Evolutionary conservation across 352 stramenopile species (phyloP).

Genomic region (Phytopythium kandeliae): DNA sequence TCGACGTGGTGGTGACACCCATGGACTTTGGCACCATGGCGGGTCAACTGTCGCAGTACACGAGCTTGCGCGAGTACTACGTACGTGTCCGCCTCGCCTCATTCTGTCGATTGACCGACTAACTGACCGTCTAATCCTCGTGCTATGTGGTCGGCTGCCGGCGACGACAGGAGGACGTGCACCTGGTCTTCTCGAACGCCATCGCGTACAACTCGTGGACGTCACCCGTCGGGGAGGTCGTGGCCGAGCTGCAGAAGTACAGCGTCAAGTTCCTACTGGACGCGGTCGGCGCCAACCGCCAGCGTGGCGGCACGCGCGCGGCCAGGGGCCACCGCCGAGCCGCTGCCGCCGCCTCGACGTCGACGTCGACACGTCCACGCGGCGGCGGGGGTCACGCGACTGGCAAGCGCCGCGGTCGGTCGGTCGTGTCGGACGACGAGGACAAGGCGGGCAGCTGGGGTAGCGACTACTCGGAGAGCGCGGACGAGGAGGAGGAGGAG

Average conservation of each 20-base stretch:
- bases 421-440: conserved; percentile 35
- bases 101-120: background rate
- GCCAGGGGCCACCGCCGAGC: background rate
- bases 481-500: conserved; percentile 45
- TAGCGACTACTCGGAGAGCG: conserved; percentile 39
- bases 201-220: conserved; percentile 77
- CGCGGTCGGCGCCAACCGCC: conserved; percentile 32
- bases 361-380: conserved; percentile 15
- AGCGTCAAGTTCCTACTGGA: conserved; percentile 72
- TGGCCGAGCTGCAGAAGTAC: conserved; percentile 64
- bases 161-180: conserved; percentile 51
- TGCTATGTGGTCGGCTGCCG: background rate
- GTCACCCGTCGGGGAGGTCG: conserved; percentile 45
- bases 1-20: conserved; percentile 77
- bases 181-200: conserved; percentile 75
- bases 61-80: conserved; percentile 69
- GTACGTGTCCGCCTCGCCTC: no score
- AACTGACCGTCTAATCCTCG: background rate
- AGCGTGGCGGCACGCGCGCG: conserved; percentile 7
- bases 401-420: conserved; percentile 27
- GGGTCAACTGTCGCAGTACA: conserved; percentile 71
- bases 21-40: conserved; percentile 95
- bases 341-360: conserved; percentile 25
- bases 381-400: conserved; percentile 9
- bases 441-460: conserved; percentile 38